Percentiles rank a stretch among this genome's conserved stretches.
These are phyloP conservation scores for Penicillium brasilianum DNA, from an alignment of 2,329 filamentous ascomycete species.

Conservation along the genomic window DNA sequence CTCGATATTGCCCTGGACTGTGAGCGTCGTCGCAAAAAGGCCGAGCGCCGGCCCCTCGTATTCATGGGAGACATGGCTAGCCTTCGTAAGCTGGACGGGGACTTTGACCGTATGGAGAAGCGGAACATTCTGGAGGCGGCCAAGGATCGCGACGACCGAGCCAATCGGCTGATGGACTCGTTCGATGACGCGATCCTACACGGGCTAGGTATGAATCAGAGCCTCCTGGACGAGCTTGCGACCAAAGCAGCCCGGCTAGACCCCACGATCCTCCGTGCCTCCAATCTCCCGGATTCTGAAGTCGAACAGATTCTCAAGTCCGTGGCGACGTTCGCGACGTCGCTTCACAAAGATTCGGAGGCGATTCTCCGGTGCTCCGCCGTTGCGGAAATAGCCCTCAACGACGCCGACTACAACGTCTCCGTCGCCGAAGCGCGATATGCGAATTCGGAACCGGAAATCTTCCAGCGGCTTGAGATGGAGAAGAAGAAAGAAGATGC, in stretches of 20 bases:
- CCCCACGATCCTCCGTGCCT: constrained; percentile 37
- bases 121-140: constrained; percentile 56
- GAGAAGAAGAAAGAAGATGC: constrained; percentile 57
- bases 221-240: constrained; percentile 55
- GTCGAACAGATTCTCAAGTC: constrained; percentile 47
- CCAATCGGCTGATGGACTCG: constrained; percentile 56
- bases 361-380: constrained; percentile 54
- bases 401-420: constrained; percentile 58
- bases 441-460: constrained; percentile 48
- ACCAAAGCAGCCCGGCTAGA: constrained; percentile 49
- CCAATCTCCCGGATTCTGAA: constrained; percentile 42
- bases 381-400: constrained; percentile 55
- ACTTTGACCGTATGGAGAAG: constrained; percentile 58
- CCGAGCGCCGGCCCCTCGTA: constrained; percentile 58
- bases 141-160: constrained; percentile 55
- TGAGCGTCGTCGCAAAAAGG: constrained; percentile 60
- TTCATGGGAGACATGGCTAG: constrained; percentile 57
- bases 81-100: constrained; percentile 55
- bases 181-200: constrained; percentile 58
- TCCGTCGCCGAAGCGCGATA: constrained; percentile 59
- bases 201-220: constrained; percentile 58
- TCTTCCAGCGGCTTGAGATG: constrained; percentile 49
- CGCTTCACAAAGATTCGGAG: constrained; percentile 51
- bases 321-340: constrained; percentile 44
- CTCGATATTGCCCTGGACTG: constrained; percentile 58